Evolutionary conservation across 768 basidiomycete genomes (phyloP).

Genomic region (Hortiboletus campestris): DNA sequence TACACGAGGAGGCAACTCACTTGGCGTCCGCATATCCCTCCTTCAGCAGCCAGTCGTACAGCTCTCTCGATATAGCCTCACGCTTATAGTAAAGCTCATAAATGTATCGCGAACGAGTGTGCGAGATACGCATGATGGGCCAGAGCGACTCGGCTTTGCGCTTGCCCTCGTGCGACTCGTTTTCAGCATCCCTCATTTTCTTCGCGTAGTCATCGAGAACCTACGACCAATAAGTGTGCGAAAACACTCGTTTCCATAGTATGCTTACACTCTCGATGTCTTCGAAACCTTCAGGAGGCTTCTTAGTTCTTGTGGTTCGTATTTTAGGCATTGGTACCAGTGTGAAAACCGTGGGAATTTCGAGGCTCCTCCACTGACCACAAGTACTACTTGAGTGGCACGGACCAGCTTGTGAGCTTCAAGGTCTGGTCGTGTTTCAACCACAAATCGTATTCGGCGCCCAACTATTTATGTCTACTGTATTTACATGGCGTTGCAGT

Average conservation of each 20-base stretch:
- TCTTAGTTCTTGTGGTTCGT: constrained; percentile 87
- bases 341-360: constrained; percentile 19
- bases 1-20: constrained; percentile 46
- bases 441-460: too few relatives aligned
- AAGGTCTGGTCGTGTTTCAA: too few relatives aligned
- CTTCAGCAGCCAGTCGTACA: constrained; percentile 98
- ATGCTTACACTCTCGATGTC: constrained; percentile 77
- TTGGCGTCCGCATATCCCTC: constrained; percentile 96
- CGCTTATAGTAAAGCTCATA: constrained; percentile 99
- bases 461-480: too few relatives aligned
- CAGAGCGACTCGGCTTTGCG: constrained; percentile 89
- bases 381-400: too few relatives aligned
- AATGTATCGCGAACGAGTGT: constrained; percentile 93
- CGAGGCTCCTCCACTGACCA: neutral
- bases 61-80: constrained; percentile 86
- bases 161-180: constrained; percentile 97
- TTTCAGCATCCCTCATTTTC: constrained; percentile 99
- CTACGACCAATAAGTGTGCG: constrained; percentile 38
- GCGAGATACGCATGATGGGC: constrained; percentile 98
- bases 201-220: constrained; percentile 97
- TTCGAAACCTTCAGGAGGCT: constrained; percentile 93
- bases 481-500: too few relatives aligned
- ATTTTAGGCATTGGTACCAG: constrained; percentile 80
- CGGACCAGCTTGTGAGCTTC: too few relatives aligned
- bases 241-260: neutral